phyloP scores from a whole-genome alignment of 164 flowering plant species.

The Stephania cephalantha region DNA sequence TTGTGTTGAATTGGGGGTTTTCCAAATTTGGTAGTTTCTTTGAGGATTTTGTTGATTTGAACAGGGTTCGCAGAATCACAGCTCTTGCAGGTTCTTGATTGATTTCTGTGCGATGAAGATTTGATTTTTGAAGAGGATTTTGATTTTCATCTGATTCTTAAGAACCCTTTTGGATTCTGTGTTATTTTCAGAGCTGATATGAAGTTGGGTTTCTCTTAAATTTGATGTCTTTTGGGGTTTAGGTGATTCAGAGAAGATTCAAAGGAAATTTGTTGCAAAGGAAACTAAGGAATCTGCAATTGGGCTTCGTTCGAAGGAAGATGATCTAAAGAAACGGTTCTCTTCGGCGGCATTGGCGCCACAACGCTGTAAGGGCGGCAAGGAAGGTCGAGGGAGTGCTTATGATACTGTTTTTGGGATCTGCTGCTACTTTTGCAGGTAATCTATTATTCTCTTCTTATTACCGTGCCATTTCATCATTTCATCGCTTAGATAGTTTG shows the following conservation, averaged over 20 bases:
- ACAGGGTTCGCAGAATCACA: too few relatives aligned
- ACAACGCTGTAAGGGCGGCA: slow-evolving; percentile 39
- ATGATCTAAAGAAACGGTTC: slow-evolving; percentile 6
- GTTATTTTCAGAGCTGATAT: too few relatives aligned
- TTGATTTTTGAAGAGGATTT: too few relatives aligned
- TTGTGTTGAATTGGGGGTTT: too few relatives aligned
- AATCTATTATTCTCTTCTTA: background rate
- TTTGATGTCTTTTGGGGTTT: background rate
- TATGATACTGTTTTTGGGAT: slow-evolving; percentile 42
- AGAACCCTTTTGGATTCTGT: too few relatives aligned
- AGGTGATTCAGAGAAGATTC: background rate
- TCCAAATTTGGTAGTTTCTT: too few relatives aligned
- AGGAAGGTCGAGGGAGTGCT: slow-evolving; percentile 42
- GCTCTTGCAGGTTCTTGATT: too few relatives aligned
- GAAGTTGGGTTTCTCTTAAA: background rate
- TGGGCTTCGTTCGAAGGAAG: slow-evolving; percentile 13
- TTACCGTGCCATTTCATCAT: too few relatives aligned
- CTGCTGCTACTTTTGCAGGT: slow-evolving; percentile 64
- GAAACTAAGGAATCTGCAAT: slow-evolving; percentile 3
- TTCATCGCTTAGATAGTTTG: too few relatives aligned
- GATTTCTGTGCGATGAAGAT: too few relatives aligned
- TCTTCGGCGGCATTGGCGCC: slow-evolving; percentile 26
- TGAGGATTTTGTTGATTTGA: too few relatives aligned
- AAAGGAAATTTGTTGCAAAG: background rate
- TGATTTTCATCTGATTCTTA: too few relatives aligned